These are phyloP conservation scores for Penicillium verhagenii DNA, from an alignment of 495 filamentous ascomycete species.

Conservation along the genomic window DNA sequence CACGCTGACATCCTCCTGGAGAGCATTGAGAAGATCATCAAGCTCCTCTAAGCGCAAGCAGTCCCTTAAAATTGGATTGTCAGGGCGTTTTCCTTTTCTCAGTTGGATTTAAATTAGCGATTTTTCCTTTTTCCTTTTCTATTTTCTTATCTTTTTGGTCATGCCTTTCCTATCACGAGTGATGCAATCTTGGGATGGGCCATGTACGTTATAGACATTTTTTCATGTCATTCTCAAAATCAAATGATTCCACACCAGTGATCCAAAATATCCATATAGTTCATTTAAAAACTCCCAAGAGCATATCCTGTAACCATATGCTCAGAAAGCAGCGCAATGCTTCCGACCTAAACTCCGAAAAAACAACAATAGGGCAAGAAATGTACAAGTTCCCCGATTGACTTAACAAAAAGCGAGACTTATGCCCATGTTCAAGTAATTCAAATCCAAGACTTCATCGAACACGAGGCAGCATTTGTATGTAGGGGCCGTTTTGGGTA, in stretches of 20 bases:
- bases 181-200: slow-evolving; percentile 21
- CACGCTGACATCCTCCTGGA: slow-evolving; percentile 74
- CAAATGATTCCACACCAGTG: slow-evolving; percentile 8
- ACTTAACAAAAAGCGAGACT: background rate
- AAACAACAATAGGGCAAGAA: background rate
- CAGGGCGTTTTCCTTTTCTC: slow-evolving; percentile 10
- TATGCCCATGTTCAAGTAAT: background rate
- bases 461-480: background rate
- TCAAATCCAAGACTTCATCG: background rate
- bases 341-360: slow-evolving; percentile 25
- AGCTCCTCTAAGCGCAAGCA: slow-evolving; percentile 45
- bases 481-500: background rate
- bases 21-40: slow-evolving; percentile 73
- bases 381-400: background rate
- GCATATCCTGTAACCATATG: slow-evolving; percentile 14
- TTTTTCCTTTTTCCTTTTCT: slow-evolving; percentile 14
- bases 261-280: background rate
- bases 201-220: slow-evolving; percentile 26
- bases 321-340: slow-evolving; percentile 22
- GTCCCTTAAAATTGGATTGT: slow-evolving; percentile 9
- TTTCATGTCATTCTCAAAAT: slow-evolving; percentile 10
- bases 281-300: slow-evolving; percentile 7
- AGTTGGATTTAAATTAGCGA: slow-evolving; percentile 26
- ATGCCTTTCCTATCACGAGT: slow-evolving; percentile 17
- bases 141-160: slow-evolving; percentile 1